Evolutionary conservation across 768 basidiomycete genomes (phyloP).

Genomic region (Rhodotorula diobovata): DNA sequence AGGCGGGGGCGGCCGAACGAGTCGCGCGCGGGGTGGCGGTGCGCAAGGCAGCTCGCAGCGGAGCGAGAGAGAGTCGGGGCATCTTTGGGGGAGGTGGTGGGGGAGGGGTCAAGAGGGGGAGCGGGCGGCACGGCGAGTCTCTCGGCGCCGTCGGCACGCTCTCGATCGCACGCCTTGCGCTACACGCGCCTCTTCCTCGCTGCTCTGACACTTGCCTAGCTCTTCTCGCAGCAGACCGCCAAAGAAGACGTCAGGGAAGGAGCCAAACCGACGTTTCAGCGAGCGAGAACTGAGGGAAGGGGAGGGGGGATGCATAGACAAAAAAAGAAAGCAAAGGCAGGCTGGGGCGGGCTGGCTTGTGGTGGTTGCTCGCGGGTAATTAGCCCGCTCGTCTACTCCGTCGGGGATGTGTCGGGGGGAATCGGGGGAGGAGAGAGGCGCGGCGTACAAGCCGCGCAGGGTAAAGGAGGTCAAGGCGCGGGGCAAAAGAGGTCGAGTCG

Average conservation of each 20-base stretch:
- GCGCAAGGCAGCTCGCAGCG: conserved; percentile 6
- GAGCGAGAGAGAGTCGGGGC: conserved; percentile 8
- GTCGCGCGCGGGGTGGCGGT: conserved; percentile 1
- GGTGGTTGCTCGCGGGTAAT: neutral
- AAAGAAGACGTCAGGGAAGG: neutral
- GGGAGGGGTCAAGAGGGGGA: neutral
- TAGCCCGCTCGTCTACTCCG: neutral
- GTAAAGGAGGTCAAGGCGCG: neutral
- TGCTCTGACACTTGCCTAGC: neutral
- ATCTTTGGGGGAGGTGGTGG: neutral
- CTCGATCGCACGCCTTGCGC: too few relatives aligned
- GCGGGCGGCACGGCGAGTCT: neutral
- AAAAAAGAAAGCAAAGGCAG: neutral
- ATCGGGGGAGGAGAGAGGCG: neutral
- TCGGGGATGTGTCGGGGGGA: too few relatives aligned
- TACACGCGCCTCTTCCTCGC: too few relatives aligned
- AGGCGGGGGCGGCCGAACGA: neutral
- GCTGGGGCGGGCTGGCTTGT: too few relatives aligned
- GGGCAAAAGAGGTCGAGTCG: neutral
- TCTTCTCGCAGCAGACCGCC: neutral
- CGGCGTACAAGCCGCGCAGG: neutral
- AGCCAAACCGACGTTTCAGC: neutral
- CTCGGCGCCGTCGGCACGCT: too few relatives aligned
- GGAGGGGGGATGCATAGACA: neutral
- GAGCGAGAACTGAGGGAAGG: neutral